Evolutionary conservation across 306 rosid species (phyloP), one percentile per base, ranked within the genome.

Genomic region (Oemleria cerasiformis): DNA sequence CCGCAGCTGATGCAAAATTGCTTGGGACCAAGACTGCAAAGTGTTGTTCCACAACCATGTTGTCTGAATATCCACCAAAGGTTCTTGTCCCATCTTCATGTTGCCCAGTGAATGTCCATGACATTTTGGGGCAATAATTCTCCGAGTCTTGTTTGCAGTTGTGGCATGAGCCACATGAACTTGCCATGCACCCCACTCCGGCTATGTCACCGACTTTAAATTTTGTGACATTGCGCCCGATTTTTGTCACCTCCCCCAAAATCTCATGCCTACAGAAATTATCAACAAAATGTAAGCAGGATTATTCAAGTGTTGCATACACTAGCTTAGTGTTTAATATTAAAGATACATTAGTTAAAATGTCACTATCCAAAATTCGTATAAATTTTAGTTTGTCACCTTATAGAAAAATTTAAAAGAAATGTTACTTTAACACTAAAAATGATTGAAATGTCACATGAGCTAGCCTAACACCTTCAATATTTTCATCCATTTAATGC

Each of bases 101-200:
- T 20, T 13, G 73, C 41, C 90, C 38, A 73, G 88, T 90, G 64
- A 90, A 93, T 36, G 98, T 93, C 9, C 62, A 82, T 1, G 84
- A 79, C 48, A 39, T 8, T 70, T 41, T 16, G 51, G 96, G 85
- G 73, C 98, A 93, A 87, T 93, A 88, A 77, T 56, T 88, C 88
- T 93, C 97, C 66, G 84, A 74, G 78, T 84, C 92, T 66, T 93
- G 92, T 21, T 88, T 63, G 81, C 98, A 93, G 59, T 5, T 45
- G 69, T 93, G 96, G 45, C 98, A 93, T 50, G 47, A 74, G 80
- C 72, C 82, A 81, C 98, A 93, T 42, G 97, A 88, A 10, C 86
- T 94, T 17, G 88, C 92, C 4, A 93, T 57, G 45, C 90, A 96
- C 48, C 98, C 97, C n/a, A 93, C 97, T 65, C 98, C 98, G 40